Percentiles rank a stretch among this genome's conserved stretches.
These are phyloP conservation scores for Rhizopus arrhizus DNA, from an alignment of 371 early-diverging fungal species.

Conservation along the genomic window DNA sequence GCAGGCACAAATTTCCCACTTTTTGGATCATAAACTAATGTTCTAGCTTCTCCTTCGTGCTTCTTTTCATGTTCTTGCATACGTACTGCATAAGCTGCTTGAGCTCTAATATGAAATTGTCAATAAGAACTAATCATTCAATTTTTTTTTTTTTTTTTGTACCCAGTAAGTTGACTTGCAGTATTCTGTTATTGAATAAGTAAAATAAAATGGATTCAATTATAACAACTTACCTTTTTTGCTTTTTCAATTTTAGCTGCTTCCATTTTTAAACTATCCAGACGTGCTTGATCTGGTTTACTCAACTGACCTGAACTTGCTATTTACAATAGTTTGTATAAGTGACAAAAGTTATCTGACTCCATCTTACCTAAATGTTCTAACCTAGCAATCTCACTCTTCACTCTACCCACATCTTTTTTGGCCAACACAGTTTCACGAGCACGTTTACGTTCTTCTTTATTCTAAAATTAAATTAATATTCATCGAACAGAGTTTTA, in stretches of 20 bases:
- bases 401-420: constrained; percentile 52
- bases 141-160: constrained; percentile 4
- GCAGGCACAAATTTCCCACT: constrained; percentile 48
- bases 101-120: constrained; percentile 28
- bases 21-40: constrained; percentile 51
- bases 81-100: constrained; percentile 44
- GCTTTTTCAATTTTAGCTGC: constrained; percentile 53
- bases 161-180: constrained; percentile 12
- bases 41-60: constrained; percentile 38
- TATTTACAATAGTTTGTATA: background rate
- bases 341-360: background rate
- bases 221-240: constrained; percentile 39
- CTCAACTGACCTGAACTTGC: constrained; percentile 49
- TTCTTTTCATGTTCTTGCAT: constrained; percentile 39
- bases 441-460: constrained; percentile 59
- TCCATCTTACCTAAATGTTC: constrained; percentile 48
- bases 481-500: background rate
- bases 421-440: constrained; percentile 56
- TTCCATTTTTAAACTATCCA: constrained; percentile 48
- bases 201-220: background rate
- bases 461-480: constrained; percentile 47
- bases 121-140: background rate
- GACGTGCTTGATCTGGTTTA: constrained; percentile 49
- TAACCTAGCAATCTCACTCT: constrained; percentile 47
- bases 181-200: background rate